These are phyloP conservation scores for Amauroascus verrucosus DNA, from an alignment of 2,329 filamentous ascomycete genomes.

Conservation along the genomic window DNA sequence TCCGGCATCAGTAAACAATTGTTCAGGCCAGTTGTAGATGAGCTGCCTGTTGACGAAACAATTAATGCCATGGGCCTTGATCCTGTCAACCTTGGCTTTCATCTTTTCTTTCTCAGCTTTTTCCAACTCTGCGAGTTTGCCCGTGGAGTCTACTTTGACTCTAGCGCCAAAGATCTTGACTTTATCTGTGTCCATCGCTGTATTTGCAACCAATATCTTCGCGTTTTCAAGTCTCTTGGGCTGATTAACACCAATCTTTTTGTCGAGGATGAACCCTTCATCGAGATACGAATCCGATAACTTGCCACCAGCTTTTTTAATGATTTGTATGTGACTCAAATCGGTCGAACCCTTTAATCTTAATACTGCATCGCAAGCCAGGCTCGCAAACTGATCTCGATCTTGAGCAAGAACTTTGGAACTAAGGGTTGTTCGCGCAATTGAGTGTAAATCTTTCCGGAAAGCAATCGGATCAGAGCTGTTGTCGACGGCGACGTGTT, in stretches of 20 bases:
- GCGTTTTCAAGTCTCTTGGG: slow-evolving; percentile 95
- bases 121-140: slow-evolving; percentile 94
- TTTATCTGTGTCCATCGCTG: slow-evolving; percentile 99
- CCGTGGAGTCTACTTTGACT: slow-evolving; percentile 91
- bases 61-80: slow-evolving; percentile 98
- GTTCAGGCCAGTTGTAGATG: slow-evolving; percentile 99
- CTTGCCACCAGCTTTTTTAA: slow-evolving; percentile 98
- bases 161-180: slow-evolving; percentile 98
- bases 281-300: slow-evolving; percentile 95
- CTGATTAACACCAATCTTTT: slow-evolving; percentile 98
- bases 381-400: slow-evolving; percentile 76
- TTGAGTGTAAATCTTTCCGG: slow-evolving; percentile 77
- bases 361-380: slow-evolving; percentile 85
- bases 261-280: slow-evolving; percentile 96
- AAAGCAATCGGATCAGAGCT: slow-evolving; percentile 75
- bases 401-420: slow-evolving; percentile 93
- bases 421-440: slow-evolving; percentile 89
- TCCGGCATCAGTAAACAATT: slow-evolving; percentile 93
- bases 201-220: slow-evolving; percentile 96
- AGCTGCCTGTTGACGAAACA: slow-evolving; percentile 99
- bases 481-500: slow-evolving; percentile 78
- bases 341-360: slow-evolving; percentile 84
- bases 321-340: slow-evolving; percentile 95
- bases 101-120: slow-evolving; percentile 99
- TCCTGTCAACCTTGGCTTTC: slow-evolving; percentile 97